Base-by-base conservation (phyloP, 83 land plant species). In the Thuja plicata region DNA sequence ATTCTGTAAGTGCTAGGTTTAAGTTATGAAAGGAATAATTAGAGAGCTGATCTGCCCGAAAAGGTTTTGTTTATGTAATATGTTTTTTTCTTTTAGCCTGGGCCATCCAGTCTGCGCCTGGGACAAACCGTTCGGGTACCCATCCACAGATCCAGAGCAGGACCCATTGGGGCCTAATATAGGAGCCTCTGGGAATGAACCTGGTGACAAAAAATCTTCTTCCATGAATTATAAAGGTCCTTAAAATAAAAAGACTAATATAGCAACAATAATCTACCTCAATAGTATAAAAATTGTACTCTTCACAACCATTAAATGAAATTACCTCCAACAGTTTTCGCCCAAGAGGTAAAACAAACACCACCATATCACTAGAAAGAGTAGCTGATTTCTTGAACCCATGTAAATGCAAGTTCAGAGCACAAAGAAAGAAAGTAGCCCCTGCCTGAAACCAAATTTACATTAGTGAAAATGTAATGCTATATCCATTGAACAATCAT, bases 321-420 rank as follows among this genome's bases (percentile, higher is more conserved):
- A 34, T 74, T 74, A 90, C 92, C 92, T 91, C 85, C 73, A 93
- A 85, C n/a, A 93, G 88, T 74, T 88, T 88, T 74, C 94, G 90
- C 30, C 92, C 89, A 19, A 86, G 73, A 80, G n/a, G 88, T 17
- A 92, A 86, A 71, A 91, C 90, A 54, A 88, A 8, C 41, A 91
- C 92, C 62, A 43, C 43, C 24, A 73, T 50, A 27, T 86, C 34
- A 35, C 70, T 45, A 35, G 66, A 74, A 52, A 43, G 34, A 2
- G 62, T 45, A 10, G 34, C 1, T 48, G 43, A 2, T 80, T 84
- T 87, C 17, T 45, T 82, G 37, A 34, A 41, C 43, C 2, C 55
- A 34, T 78, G 84, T 17, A 81, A 8, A 17, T 77, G 70, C 21
- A 86, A 71, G 80, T 86, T 62, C 70, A 37, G 71, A 46, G 52